Evolutionary conservation across 2,329 filamentous ascomycete genomes (phyloP), one percentile per base, ranked within the genome.

Genomic region (Fusarium mundagurra): DNA sequence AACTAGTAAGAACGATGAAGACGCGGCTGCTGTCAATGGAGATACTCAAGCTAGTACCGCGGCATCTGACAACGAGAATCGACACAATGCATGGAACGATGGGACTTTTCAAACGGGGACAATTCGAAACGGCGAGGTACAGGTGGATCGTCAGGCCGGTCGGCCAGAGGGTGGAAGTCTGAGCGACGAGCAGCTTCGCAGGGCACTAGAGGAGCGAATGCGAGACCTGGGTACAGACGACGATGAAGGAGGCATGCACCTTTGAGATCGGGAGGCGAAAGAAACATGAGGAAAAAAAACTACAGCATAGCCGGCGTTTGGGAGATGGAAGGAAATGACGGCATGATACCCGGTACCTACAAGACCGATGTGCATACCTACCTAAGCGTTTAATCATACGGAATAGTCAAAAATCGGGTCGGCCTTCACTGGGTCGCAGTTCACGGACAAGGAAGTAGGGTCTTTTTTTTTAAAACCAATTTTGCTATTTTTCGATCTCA

Each of bases 81-180:
- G 38, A 22, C 83, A 84, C 64, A 81, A 85, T 47, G 85, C 90
- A 0, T 92, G 90, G 90, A 85, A 80, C 34, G 90, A 92, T 77
- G 90, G 90, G 31, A 92, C 90, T 2, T 92, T 92, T 76, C 87
- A 90, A 78, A 89, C 87, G 3, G 90, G 90, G 16, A 86, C 86
- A 20, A 86, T 92, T 75, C 83, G 86, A 6, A 84, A 85, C 67
- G 88, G 88, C 31, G 82, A 86, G 76, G 73, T 89, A 6, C 83
- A 81, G n/a, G 83, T 88, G 79, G 84, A 88, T 75, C 62, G 63
- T 8, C 73, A 76, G 43, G 61, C 77, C 1, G 74, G 71, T 20
- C 71, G 61, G 22, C 66, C 75, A 18, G 66, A 77, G 22, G 86
- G 88, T 27, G 88, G 88, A 16, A 85, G 86, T 38, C 72, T 92